A percentile compares a stretch with the other conserved stretches of the same genome.
These are phyloP conservation scores for Phytophthora nicotianae DNA, from an alignment of 352 stramenopile species.

Conservation along the genomic window DNA sequence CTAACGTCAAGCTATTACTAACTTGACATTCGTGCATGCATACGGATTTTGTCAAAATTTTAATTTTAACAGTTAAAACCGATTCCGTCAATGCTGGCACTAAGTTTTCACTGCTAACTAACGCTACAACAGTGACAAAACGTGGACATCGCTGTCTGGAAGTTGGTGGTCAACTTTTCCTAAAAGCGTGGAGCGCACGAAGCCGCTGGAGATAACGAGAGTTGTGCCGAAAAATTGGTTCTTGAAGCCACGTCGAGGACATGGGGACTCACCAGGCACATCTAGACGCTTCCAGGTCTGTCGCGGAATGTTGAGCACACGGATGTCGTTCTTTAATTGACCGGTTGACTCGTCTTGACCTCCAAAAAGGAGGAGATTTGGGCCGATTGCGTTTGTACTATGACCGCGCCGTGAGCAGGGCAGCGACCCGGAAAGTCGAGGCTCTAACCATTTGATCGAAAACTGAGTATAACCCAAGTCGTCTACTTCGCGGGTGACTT, in stretches of 20 bases:
- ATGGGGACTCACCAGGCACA: slow-evolving; percentile 44
- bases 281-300: slow-evolving; percentile 44
- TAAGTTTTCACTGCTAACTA: neutral
- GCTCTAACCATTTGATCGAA: slow-evolving; percentile 45
- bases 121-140: slow-evolving; percentile 36
- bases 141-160: slow-evolving; percentile 63
- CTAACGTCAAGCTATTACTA: too few species aligned
- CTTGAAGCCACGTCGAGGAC: slow-evolving; percentile 77
- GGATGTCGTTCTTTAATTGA: slow-evolving; percentile 56
- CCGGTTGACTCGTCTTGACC: slow-evolving; percentile 57
- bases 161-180: slow-evolving; percentile 61
- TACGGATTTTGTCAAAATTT: too few species aligned
- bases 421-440: slow-evolving; percentile 39
- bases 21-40: too few species aligned
- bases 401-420: slow-evolving; percentile 61
- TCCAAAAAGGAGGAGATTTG: slow-evolving; percentile 67
- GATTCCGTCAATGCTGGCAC: too few species aligned
- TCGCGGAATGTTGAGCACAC: slow-evolving; percentile 41
- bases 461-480: slow-evolving; percentile 14
- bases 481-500: slow-evolving; percentile 17
- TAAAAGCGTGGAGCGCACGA: slow-evolving; percentile 46
- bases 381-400: slow-evolving; percentile 59
- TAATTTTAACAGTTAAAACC: too few species aligned
- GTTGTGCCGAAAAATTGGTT: slow-evolving; percentile 80
- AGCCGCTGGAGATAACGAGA: slow-evolving; percentile 75